Evolutionary conservation across 1,284 basidiomycete genomes (phyloP).

Genomic region (Pascua guehoae): DNA sequence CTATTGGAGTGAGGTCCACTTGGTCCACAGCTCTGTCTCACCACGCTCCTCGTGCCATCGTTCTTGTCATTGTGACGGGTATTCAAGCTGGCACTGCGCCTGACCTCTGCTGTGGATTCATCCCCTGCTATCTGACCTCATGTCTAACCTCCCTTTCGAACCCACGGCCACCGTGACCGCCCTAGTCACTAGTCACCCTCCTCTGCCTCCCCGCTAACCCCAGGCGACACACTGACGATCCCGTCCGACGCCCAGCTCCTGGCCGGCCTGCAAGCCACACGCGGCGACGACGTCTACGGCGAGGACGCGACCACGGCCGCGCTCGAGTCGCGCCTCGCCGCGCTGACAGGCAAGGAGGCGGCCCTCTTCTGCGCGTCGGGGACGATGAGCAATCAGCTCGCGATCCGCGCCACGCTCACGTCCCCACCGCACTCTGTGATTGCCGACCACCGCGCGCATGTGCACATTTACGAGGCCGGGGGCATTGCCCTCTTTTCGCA

Average conservation of each 20-base stretch:
- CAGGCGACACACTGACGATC: conserved; percentile 53
- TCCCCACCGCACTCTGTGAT: conserved; percentile 83
- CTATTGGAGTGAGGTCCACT: too few relatives aligned
- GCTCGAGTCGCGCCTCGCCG: conserved; percentile 77
- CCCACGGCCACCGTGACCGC: too few relatives aligned
- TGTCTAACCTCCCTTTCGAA: too few relatives aligned
- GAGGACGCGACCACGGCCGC: conserved; percentile 58
- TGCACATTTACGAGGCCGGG: conserved; percentile 60
- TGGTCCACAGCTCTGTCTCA: too few relatives aligned
- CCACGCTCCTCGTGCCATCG: too few relatives aligned
- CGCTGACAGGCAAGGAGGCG: conserved; percentile 71
- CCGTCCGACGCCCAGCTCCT: conserved; percentile 54
- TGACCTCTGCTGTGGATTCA: too few relatives aligned
- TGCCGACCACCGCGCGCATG: conserved; percentile 77
- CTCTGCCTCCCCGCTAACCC: background rate
- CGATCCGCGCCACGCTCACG: conserved; percentile 77
- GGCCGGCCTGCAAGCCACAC: conserved; percentile 50
- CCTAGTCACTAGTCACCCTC: background rate
- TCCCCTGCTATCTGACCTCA: too few relatives aligned
- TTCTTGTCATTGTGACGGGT: too few relatives aligned
- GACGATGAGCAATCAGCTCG: conserved; percentile 83
- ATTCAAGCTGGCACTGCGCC: too few relatives aligned
- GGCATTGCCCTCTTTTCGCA: conserved; percentile 87
- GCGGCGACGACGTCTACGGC: conserved; percentile 55
- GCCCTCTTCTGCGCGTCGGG: conserved; percentile 80